A percentile compares a stretch with the other conserved stretches of the same genome.
Conservation (phyloP, 306 rosid genomes). For the Casuarina glauca region DNA sequence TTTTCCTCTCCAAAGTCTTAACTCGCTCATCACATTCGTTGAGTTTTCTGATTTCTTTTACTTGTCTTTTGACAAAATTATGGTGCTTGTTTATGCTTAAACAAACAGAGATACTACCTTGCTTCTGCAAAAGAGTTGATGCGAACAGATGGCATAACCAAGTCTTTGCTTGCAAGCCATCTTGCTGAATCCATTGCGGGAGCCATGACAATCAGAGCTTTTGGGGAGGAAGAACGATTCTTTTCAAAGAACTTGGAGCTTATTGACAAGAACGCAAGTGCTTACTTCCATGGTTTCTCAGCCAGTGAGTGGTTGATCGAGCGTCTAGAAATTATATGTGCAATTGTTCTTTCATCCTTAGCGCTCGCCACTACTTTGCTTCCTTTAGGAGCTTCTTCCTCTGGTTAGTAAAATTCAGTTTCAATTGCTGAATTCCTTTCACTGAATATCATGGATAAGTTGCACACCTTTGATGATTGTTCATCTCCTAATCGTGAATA, state of each 20-base stretch:
- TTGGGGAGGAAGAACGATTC: slow-evolving; percentile 27
- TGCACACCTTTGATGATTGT: not conserved
- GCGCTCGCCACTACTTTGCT: slow-evolving; percentile 28
- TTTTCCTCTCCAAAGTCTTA: not conserved
- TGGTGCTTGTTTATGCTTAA: not conserved
- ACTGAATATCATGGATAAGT: not conserved
- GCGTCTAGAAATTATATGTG: slow-evolving; percentile 33
- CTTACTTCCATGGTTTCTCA: slow-evolving; percentile 32
- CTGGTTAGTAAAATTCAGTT: slow-evolving; percentile 23
- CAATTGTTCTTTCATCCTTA: slow-evolving; percentile 32
- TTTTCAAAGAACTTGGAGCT: slow-evolving; percentile 26
- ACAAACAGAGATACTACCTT: slow-evolving; percentile 24
- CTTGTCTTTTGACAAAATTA: not conserved
- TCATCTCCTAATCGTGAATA: not conserved
- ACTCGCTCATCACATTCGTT: not conserved
- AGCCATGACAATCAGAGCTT: slow-evolving; percentile 38
- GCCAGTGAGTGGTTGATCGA: slow-evolving; percentile 39
- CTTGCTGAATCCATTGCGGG: slow-evolving; percentile 37
- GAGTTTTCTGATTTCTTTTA: not conserved
- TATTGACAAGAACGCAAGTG: slow-evolving; percentile 33
- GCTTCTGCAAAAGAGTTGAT: slow-evolving; percentile 38
- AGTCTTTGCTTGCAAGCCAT: slow-evolving; percentile 36
- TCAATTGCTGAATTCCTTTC: not conserved
- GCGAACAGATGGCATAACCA: slow-evolving; percentile 39
- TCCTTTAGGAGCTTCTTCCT: slow-evolving; percentile 24